phyloP scores from a whole-genome alignment of 2,329 filamentous ascomycete species.

The Shiraia bambusicola region DNA sequence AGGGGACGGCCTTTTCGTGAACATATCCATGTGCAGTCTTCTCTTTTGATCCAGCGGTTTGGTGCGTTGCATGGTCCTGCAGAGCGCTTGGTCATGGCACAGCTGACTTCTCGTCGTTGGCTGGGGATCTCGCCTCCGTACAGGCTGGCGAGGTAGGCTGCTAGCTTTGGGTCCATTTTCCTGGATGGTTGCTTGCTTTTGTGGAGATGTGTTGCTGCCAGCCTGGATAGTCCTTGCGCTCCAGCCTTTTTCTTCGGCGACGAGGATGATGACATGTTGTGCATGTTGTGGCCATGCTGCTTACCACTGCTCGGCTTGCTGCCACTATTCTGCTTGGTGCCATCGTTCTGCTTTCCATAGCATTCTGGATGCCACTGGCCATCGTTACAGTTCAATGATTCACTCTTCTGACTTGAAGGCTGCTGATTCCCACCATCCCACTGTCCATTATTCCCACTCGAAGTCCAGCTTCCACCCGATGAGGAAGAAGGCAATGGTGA shows the following conservation, averaged over 20 bases:
- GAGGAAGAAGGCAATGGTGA: constrained; percentile 9
- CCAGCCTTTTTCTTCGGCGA: too few species aligned
- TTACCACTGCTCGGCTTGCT: too few species aligned
- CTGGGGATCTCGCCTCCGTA: constrained; percentile 3
- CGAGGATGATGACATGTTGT: too few species aligned
- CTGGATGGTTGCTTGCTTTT: constrained; percentile 5
- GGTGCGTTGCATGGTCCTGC: not conserved
- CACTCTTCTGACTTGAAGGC: not conserved
- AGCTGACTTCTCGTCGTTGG: not conserved
- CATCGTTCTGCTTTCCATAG: not conserved
- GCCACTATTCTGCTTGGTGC: not conserved
- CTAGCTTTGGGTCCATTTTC: constrained; percentile 17
- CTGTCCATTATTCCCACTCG: constrained; percentile 13
- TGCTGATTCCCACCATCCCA: constrained; percentile 9
- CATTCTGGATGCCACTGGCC: constrained; percentile 18
- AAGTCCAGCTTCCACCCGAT: not conserved
- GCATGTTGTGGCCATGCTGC: too few species aligned
- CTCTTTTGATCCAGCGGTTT: constrained; percentile 1
- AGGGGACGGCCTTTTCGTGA: not conserved
- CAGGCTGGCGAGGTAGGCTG: constrained; percentile 16
- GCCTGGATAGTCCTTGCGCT: too few species aligned
- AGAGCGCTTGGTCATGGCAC: not conserved
- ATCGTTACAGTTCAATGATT: constrained; percentile 6
- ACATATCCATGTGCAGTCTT: not conserved
- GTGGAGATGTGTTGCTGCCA: not conserved